These are phyloP conservation scores for Spencermartinsiella ligniputridi DNA, from an alignment of 1,139 yeast genomes.

Conservation along the genomic window DNA sequence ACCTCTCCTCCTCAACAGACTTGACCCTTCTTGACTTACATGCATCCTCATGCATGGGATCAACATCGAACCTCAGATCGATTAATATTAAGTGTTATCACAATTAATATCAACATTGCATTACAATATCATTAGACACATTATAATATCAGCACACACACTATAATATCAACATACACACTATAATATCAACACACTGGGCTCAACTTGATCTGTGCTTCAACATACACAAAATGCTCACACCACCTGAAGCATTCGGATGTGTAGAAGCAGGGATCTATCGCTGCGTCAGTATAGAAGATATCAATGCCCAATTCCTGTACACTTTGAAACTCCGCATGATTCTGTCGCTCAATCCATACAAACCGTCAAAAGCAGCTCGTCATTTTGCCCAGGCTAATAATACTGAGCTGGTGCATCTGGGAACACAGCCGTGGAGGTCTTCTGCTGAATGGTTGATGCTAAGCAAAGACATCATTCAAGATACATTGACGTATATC, in stretches of 20 bases:
- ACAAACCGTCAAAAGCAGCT: conserved; percentile 51
- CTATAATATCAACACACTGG: too few species aligned
- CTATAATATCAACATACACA: too few species aligned
- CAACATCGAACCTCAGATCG: too few species aligned
- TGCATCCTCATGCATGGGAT: too few species aligned
- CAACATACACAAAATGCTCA: conserved; percentile 43
- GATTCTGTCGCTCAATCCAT: conserved; percentile 58
- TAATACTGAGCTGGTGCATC: conserved; percentile 32
- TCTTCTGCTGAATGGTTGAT: conserved; percentile 31
- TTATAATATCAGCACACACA: too few species aligned
- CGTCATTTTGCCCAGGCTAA: conserved; percentile 41
- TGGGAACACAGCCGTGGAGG: conserved; percentile 38
- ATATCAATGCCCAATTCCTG: conserved; percentile 71
- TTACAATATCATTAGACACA: too few species aligned
- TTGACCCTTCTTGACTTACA: too few species aligned
- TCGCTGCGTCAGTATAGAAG: conserved; percentile 50
- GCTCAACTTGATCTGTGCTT: too few species aligned
- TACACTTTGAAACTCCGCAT: conserved; percentile 68
- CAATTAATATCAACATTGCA: too few species aligned
- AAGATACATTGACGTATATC: conserved; percentile 40
- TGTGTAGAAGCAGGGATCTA: conserved; percentile 56
- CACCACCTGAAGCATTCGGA: conserved; percentile 60
- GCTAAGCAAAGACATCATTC: conserved; percentile 32
- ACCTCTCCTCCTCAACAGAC: too few species aligned
- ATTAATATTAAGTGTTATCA: too few species aligned